phyloP scores from a whole-genome alignment of 176 grass and related monocot species.

The Hordeum marinum region DNA sequence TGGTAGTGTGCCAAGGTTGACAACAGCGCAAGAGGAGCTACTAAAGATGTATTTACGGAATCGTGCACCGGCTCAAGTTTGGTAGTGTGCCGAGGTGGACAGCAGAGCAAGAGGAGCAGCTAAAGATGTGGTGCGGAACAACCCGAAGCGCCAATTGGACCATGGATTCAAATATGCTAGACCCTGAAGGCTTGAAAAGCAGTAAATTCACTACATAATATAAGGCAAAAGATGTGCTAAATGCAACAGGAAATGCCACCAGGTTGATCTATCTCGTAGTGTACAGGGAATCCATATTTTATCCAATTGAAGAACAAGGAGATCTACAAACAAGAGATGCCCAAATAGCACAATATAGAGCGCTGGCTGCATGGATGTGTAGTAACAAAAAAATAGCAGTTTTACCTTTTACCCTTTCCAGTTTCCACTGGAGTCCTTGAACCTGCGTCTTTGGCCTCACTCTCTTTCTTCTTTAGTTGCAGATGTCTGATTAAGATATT shows the following conservation, averaged over 20 bases:
- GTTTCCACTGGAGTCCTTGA: slow-evolving; percentile 30
- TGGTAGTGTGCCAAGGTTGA: too few species aligned
- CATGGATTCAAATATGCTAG: background rate
- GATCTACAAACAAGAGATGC: background rate
- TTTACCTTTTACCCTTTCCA: slow-evolving; percentile 69
- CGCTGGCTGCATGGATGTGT: background rate
- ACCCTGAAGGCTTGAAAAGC: background rate
- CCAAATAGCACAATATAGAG: background rate
- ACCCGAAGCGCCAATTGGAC: too few species aligned
- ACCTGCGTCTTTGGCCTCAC: slow-evolving; percentile 51
- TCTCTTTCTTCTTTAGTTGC: slow-evolving; percentile 78
- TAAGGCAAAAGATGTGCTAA: background rate
- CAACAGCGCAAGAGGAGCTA: too few species aligned
- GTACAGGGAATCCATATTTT: slow-evolving; percentile 1
- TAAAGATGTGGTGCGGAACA: background rate
- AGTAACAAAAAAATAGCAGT: background rate
- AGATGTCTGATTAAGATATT: slow-evolving; percentile 98
- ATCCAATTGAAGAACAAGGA: background rate
- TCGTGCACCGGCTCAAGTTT: background rate
- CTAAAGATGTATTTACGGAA: background rate
- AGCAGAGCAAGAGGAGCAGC: background rate
- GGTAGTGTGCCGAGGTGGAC: background rate
- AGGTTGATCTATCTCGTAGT: background rate
- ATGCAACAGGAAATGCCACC: slow-evolving; percentile 5
- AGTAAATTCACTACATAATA: background rate